These are phyloP conservation scores for Podila epicladia DNA, from an alignment of 192 early-diverging fungal species.

Conservation along the genomic window DNA sequence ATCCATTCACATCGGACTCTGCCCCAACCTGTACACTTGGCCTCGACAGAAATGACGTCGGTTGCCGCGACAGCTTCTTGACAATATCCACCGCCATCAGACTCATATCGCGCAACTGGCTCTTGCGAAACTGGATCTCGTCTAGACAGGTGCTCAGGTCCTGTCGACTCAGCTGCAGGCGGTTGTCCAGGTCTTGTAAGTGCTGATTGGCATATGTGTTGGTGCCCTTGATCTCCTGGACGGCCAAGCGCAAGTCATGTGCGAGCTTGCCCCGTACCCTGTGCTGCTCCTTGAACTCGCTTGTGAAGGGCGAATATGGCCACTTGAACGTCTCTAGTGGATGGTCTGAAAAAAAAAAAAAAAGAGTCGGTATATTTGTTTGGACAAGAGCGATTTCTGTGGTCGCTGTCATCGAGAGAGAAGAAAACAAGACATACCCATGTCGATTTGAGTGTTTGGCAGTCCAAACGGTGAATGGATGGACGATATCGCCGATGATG, in stretches of 20 bases:
- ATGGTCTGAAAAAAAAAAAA: conserved; percentile 11
- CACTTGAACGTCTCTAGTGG: conserved; percentile 44
- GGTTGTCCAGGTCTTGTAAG: conserved; percentile 36
- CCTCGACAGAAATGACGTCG: background rate
- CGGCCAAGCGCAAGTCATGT: conserved; percentile 1
- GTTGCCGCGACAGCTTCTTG: conserved; percentile 15
- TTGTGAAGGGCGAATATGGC: conserved; percentile 47
- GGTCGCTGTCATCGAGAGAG: background rate
- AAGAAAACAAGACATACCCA: conserved; percentile 5
- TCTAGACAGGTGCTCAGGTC: conserved; percentile 36
- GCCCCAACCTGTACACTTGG: background rate
- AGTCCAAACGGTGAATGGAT: conserved; percentile 14
- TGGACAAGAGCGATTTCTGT: background rate
- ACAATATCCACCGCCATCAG: conserved; percentile 47
- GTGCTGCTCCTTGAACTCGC: conserved; percentile 37
- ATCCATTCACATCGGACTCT: background rate
- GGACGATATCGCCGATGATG: background rate
- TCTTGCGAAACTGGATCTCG: conserved; percentile 47
- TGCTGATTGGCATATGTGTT: conserved; percentile 17
- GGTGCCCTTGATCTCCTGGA: conserved; percentile 15
- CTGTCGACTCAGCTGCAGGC: conserved; percentile 38
- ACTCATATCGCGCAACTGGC: conserved; percentile 44
- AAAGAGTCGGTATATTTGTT: background rate
- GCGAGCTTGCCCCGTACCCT: conserved; percentile 17
- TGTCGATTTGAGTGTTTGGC: conserved; percentile 23